phyloP scores from a whole-genome alignment of 2,329 filamentous ascomycete genomes.

The Zasmidium cellare region DNA sequence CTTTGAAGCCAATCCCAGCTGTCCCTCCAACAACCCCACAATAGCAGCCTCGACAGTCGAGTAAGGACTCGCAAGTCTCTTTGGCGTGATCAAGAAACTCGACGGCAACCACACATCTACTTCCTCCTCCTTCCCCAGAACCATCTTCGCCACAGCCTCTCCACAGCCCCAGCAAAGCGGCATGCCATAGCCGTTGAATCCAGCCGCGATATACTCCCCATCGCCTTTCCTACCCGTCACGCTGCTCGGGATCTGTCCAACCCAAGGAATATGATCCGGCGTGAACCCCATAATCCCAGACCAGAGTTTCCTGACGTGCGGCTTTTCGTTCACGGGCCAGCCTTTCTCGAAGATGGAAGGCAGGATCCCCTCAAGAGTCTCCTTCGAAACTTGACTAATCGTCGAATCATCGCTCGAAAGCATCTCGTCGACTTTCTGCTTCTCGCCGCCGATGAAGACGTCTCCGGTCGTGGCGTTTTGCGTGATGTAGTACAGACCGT shows the following conservation, averaged over 20 bases:
- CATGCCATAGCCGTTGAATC: constrained; percentile 26
- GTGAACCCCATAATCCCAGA: constrained; percentile 21
- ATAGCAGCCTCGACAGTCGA: constrained; percentile 16
- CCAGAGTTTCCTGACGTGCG: constrained; percentile 17
- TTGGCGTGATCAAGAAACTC: constrained; percentile 16
- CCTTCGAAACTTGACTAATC: constrained; percentile 11
- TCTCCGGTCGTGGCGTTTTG: constrained; percentile 20
- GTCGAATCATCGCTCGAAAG: constrained; percentile 17
- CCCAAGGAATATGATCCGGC: constrained; percentile 17
- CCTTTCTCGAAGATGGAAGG: constrained; percentile 18
- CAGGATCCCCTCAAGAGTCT: constrained; percentile 11
- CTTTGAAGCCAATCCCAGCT: not conserved
- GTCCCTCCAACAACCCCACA: constrained; percentile 12
- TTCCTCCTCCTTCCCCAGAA: constrained; percentile 14
- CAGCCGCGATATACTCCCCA: constrained; percentile 23
- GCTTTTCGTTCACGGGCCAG: constrained; percentile 11
- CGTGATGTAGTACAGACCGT: constrained; percentile 23
- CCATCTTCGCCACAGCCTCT: constrained; percentile 25
- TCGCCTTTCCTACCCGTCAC: constrained; percentile 8
- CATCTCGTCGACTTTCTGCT: constrained; percentile 12
- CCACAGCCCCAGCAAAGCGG: constrained; percentile 23
- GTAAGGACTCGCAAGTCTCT: constrained; percentile 13
- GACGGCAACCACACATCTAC: constrained; percentile 15
- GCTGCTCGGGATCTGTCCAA: constrained; percentile 12
- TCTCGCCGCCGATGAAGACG: constrained; percentile 23